phyloP scores from a whole-genome alignment of 768 basidiomycete genomes.

The Lactarius psammicola region DNA sequence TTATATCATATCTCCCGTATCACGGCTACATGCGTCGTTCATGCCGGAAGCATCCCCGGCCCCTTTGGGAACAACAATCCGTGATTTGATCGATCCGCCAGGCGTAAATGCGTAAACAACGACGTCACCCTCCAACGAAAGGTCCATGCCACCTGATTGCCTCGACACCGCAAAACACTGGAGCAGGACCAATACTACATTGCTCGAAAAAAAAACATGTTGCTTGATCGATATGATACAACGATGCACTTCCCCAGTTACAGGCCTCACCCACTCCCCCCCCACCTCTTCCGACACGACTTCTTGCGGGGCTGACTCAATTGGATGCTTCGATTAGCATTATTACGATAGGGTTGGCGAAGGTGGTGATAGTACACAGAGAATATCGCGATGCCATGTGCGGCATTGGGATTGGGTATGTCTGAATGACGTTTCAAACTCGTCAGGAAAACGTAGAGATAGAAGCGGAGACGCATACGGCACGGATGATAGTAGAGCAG shows the following conservation, averaged over 20 bases:
- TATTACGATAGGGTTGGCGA: slow-evolving; percentile 15
- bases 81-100: slow-evolving; percentile 20
- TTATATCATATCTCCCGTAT: slow-evolving; percentile 13
- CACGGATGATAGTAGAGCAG: slow-evolving; percentile 14
- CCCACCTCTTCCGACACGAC: neutral
- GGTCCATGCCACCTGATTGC: neutral
- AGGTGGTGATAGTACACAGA: slow-evolving; percentile 20
- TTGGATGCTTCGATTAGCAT: slow-evolving; percentile 14
- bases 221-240: slow-evolving; percentile 24
- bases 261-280: neutral
- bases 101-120: slow-evolving; percentile 8
- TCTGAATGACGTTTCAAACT: neutral
- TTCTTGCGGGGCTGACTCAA: slow-evolving; percentile 6
- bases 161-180: neutral
- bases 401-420: slow-evolving; percentile 11
- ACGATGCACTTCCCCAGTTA: slow-evolving; percentile 7
- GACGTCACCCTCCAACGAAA: slow-evolving; percentile 11
- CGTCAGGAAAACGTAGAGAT: neutral
- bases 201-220: slow-evolving; percentile 14
- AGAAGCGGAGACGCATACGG: slow-evolving; percentile 1
- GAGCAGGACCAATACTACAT: neutral
- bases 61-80: slow-evolving; percentile 8
- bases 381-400: slow-evolving; percentile 27
- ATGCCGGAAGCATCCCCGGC: neutral
- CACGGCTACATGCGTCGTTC: neutral